Percentiles rank a stretch among this genome's conserved stretches.
Evolutionary conservation across 1,284 basidiomycete species (phyloP).

Genomic region (Cryptococcus maquisensis): DNA sequence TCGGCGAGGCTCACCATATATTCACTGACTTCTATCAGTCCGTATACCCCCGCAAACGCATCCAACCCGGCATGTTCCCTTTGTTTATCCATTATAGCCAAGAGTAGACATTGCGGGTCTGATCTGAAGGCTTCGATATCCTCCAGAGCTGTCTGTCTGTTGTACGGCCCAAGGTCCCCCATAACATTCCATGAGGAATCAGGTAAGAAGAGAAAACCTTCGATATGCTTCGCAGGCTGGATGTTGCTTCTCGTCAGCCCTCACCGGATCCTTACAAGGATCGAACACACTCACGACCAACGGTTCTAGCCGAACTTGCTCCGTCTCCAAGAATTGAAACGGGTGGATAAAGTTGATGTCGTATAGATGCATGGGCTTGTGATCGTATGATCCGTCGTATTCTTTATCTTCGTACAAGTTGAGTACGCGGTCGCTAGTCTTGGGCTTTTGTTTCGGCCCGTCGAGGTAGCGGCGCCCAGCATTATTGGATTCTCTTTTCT

Average conservation of each 20-base stretch:
- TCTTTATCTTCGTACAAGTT: slow-evolving; percentile 17
- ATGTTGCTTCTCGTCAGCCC: background rate
- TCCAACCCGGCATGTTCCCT: slow-evolving; percentile 6
- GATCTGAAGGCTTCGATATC: slow-evolving; percentile 19
- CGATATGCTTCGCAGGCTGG: slow-evolving; percentile 20
- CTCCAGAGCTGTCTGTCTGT: slow-evolving; percentile 9
- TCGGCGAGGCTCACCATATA: slow-evolving; percentile 17
- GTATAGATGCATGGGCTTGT: slow-evolving; percentile 16
- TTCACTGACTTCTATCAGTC: slow-evolving; percentile 14
- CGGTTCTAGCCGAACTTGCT: slow-evolving; percentile 20
- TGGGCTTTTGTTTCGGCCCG: background rate
- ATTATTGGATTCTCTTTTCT: too few relatives aligned
- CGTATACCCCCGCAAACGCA: slow-evolving; percentile 25
- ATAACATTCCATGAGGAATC: slow-evolving; percentile 17
- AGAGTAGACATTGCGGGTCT: slow-evolving; percentile 14
- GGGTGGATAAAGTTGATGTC: slow-evolving; percentile 23
- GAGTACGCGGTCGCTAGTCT: slow-evolving; percentile 1
- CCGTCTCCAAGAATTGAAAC: slow-evolving; percentile 15
- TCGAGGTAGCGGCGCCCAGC: background rate
- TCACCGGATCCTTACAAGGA: background rate
- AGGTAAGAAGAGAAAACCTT: slow-evolving; percentile 17
- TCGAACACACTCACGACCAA: slow-evolving; percentile 15
- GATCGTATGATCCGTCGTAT: slow-evolving; percentile 7
- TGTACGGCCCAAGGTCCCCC: slow-evolving; percentile 20
- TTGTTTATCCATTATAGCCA: slow-evolving; percentile 24